Base-by-base conservation (phyloP, 2,329 filamentous ascomycete species). In the Fusarium falciforme region DNA sequence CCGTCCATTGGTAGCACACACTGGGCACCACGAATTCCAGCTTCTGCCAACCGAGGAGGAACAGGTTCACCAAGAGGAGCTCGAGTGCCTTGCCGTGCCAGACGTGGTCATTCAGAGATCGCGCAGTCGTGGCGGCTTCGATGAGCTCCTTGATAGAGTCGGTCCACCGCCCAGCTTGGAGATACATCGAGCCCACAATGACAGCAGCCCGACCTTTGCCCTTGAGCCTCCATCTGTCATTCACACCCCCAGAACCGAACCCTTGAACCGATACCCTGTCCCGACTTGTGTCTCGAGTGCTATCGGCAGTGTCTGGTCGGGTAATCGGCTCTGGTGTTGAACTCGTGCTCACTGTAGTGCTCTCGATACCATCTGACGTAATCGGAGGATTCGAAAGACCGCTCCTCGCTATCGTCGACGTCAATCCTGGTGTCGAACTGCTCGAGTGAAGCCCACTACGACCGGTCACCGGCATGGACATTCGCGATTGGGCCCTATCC, bases 31-130 rank as follows among this genome's bases (percentile, higher is more conserved):
- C 89, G 77, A 98, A 98, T 79, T 96, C 93, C 77, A 96, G 87
- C 5, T 92, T 93, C 38, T 92, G 90, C 93, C 95, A 98, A 33
- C 92, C 93, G 71, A 97, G 90, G 77, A 98, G 89, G 44, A 98
- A 80, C 75, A 98, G 88, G 79, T 93, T 94, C 29, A 97, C 88
- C 55, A 96, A 85, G 69, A 97, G 94, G 31, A 95, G 91, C 80
- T 99, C 97, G 22, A 99, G 87, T 1, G 94, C 95, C 83, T 98
- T 98, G 20, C 94, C 96, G 83, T 98, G 94, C 96, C 96, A 99
- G n/a, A 98, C 82, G 82, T 98, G 94, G 82, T 99, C 96, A 77
- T 94, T 95, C 67, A 93, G 89, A 40, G 91, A 91, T 77, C 94
- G 93, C 17, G 94, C 93, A 76, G 92, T 90, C 11, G 89, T 89